phyloP scores from a whole-genome alignment of 2,329 filamentous ascomycete genomes.

The Pseudocercospora fuligena region DNA sequence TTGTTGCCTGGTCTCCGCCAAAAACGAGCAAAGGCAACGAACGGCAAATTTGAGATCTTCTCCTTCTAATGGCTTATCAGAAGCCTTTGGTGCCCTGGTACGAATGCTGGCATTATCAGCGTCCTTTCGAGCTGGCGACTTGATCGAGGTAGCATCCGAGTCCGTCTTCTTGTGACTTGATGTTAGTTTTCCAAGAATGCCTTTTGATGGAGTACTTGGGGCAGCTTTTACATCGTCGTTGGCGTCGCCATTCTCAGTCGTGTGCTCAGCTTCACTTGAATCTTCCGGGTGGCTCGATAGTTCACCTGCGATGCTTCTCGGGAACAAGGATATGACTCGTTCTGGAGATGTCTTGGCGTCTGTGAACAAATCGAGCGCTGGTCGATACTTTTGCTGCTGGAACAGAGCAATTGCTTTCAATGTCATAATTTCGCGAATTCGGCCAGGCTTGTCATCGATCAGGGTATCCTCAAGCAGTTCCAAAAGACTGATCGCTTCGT shows the following conservation, averaged over 20 bases:
- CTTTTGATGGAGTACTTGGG: constrained; percentile 42
- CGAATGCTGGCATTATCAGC: constrained; percentile 63
- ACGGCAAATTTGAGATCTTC: constrained; percentile 84
- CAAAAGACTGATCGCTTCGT: constrained; percentile 90
- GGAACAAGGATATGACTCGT: constrained; percentile 83
- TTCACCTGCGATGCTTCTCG: constrained; percentile 80
- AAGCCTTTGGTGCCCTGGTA: constrained; percentile 46
- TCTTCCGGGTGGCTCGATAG: constrained; percentile 64
- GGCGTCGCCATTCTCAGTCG: constrained; percentile 45
- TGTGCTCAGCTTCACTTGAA: constrained; percentile 47
- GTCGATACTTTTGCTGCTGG: constrained; percentile 77
- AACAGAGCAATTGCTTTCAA: constrained; percentile 88
- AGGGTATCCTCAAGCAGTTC: constrained; percentile 91
- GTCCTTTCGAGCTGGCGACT: constrained; percentile 60
- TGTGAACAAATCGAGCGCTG: constrained; percentile 88
- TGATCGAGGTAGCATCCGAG: constrained; percentile 62
- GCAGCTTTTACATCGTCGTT: constrained; percentile 40
- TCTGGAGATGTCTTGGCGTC: constrained; percentile 89
- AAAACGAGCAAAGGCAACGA: constrained; percentile 80
- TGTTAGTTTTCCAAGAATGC: constrained; percentile 55
- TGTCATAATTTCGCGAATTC: constrained; percentile 85
- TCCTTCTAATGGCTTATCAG: constrained; percentile 68
- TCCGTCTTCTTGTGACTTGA: constrained; percentile 52
- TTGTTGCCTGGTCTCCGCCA: constrained; percentile 78
- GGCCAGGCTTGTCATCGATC: constrained; percentile 78